These are phyloP conservation scores for Otatea glauca DNA, from an alignment of 176 grass and related monocot species.

Conservation along the genomic window DNA sequence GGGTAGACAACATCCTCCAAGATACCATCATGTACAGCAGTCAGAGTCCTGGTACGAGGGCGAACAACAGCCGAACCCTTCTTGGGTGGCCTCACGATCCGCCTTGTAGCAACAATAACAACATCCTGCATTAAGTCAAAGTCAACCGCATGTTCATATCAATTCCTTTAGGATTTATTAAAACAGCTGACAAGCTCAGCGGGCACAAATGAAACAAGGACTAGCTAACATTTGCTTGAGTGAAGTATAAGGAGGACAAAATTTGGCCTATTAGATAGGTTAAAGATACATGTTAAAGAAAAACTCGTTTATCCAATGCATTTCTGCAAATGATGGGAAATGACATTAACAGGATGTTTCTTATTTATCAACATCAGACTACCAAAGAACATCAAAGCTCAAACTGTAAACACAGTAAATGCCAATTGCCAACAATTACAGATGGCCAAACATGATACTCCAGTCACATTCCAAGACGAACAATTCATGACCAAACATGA, in stretches of 20 bases:
- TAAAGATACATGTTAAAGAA: background rate
- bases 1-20: constrained; percentile 57
- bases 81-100: constrained; percentile 79
- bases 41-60: constrained; percentile 70
- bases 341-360: background rate
- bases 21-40: constrained; percentile 63
- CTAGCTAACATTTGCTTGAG: background rate
- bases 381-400: background rate
- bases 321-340: background rate
- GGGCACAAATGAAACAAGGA: background rate
- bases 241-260: background rate
- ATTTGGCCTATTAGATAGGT: background rate
- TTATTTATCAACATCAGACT: background rate
- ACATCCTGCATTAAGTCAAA: constrained; percentile 54
- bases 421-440: background rate
- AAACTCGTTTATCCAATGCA: background rate
- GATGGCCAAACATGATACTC: background rate
- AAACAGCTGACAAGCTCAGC: background rate
- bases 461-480: background rate
- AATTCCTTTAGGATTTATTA: background rate
- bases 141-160: background rate
- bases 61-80: constrained; percentile 77
- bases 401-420: background rate
- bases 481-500: background rate
- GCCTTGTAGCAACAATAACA: constrained; percentile 62